Percentiles rank a stretch among this genome's conserved stretches.
phyloP scores from a whole-genome alignment of 1,284 basidiomycete species.

The Pterulicium gracile region DNA sequence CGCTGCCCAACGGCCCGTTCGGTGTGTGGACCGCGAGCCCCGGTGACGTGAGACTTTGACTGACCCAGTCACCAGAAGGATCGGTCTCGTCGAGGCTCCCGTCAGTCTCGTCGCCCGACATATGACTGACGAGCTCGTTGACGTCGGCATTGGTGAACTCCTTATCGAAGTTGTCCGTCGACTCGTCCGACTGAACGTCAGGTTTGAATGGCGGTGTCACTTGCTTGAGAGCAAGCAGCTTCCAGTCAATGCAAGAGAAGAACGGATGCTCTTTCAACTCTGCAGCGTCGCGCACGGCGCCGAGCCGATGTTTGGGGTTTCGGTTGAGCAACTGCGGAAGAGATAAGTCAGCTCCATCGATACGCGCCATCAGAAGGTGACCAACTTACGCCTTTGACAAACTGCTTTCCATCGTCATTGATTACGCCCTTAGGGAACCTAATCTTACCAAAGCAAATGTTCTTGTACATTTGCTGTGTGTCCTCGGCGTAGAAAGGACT shows the following conservation, averaged over 20 bases:
- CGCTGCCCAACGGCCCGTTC: constrained; percentile 65
- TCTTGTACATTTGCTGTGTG: constrained; percentile 99
- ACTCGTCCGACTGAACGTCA: constrained; percentile 95
- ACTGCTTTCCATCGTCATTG: constrained; percentile 97
- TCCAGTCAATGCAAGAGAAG: constrained; percentile 90
- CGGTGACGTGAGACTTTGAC: constrained; percentile 10
- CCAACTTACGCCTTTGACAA: constrained; percentile 87
- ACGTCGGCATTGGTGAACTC: constrained; percentile 92
- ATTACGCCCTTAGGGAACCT: constrained; percentile 97
- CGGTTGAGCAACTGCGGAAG: constrained; percentile 79
- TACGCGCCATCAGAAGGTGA: constrained; percentile 12
- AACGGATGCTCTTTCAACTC: constrained; percentile 97
- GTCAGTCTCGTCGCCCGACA: constrained; percentile 39
- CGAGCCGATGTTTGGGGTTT: constrained; percentile 94
- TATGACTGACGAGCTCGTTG: constrained; percentile 50
- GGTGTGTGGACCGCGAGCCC: constrained; percentile 37
- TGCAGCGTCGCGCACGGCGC: constrained; percentile 81
- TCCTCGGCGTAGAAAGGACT: constrained; percentile 99
- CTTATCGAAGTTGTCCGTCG: constrained; percentile 94
- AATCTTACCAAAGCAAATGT: constrained; percentile 99
- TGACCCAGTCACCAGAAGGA: constrained; percentile 60
- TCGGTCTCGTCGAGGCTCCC: constrained; percentile 56
- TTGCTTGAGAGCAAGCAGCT: constrained; percentile 77
- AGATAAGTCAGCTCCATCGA: constrained; percentile 10
- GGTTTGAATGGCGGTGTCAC: constrained; percentile 98